phyloP scores from a whole-genome alignment of 164 flowering plant genomes.

The Nymphaea thermarum region DNA sequence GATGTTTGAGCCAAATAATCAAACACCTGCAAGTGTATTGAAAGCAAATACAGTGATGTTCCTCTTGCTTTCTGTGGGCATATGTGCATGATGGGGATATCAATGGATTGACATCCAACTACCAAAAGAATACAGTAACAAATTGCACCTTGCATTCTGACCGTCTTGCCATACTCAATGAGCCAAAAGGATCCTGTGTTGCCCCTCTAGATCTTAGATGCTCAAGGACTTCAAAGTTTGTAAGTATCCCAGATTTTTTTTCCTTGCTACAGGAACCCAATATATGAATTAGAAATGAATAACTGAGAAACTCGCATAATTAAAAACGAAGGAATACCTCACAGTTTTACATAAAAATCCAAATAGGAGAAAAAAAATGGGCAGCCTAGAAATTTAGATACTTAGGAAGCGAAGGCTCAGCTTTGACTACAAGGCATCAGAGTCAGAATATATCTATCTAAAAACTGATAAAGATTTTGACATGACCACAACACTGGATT shows the following conservation, averaged over 20 bases:
- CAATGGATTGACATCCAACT: not conserved
- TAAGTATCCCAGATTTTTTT: constrained; percentile 54
- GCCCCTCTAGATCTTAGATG: constrained; percentile 67
- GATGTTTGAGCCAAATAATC: constrained; percentile 53
- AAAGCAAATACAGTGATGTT: not conserved
- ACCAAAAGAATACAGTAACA: not conserved
- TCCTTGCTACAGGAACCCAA: constrained; percentile 18
- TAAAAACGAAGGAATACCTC: too few species aligned
- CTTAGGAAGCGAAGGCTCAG: too few species aligned
- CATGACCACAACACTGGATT: too few species aligned
- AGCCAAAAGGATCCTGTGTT: constrained; percentile 43
- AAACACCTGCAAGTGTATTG: constrained; percentile 33
- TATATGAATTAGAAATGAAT: too few species aligned
- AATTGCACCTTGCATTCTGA: constrained; percentile 58
- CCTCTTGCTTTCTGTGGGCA: not conserved
- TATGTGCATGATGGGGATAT: not conserved
- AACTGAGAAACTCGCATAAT: too few species aligned
- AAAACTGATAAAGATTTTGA: too few species aligned
- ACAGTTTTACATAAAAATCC: too few species aligned
- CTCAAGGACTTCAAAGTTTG: constrained; percentile 82
- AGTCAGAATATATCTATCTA: too few species aligned
- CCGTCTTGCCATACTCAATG: constrained; percentile 27
- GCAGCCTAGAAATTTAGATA: too few species aligned
- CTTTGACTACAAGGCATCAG: too few species aligned
- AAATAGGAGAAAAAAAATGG: too few species aligned